These are phyloP conservation scores for Phytophthora syringae DNA, from an alignment of 352 stramenopile genomes.

Conservation along the genomic window DNA sequence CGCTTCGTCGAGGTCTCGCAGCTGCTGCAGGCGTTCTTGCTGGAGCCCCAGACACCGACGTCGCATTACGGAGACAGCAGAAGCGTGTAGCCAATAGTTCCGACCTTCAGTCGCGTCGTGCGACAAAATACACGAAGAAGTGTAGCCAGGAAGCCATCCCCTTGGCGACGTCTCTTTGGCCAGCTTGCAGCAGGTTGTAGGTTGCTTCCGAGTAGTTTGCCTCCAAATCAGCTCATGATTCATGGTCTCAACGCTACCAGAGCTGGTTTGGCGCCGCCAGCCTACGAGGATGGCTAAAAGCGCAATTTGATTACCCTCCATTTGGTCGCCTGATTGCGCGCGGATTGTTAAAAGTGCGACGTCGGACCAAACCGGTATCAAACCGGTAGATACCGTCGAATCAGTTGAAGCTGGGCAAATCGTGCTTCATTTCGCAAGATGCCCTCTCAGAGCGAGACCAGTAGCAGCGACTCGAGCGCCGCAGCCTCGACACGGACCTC, in stretches of 20 bases:
- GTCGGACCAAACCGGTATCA: constrained; percentile 10
- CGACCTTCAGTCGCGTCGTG: no score
- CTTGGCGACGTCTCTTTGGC: constrained; percentile 7
- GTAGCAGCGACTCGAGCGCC: constrained; percentile 6
- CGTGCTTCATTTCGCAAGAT: not conserved
- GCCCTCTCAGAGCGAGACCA: no score
- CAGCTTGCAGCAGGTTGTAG: not conserved
- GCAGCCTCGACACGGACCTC: constrained; percentile 18
- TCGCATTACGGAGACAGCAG: no score
- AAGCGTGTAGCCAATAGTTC: no score
- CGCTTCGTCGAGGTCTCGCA: constrained; percentile 53
- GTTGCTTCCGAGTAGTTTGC: no score
- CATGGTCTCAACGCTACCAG: no score
- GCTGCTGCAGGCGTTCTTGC: constrained; percentile 60
- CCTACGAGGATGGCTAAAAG: not conserved
- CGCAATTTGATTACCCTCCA: constrained; percentile 8
- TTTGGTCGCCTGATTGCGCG: not conserved
- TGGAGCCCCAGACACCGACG: constrained; percentile 29
- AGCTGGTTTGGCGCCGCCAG: no score
- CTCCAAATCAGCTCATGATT: no score
- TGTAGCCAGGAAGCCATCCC: not conserved
- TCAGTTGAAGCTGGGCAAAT: no score
- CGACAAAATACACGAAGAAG: constrained; percentile 4
- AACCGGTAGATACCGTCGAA: no score
- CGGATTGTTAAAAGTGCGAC: not conserved